Base-by-base conservation (phyloP, 2,329 filamentous ascomycete genomes). In the Ustilaginoidea virens region DNA sequence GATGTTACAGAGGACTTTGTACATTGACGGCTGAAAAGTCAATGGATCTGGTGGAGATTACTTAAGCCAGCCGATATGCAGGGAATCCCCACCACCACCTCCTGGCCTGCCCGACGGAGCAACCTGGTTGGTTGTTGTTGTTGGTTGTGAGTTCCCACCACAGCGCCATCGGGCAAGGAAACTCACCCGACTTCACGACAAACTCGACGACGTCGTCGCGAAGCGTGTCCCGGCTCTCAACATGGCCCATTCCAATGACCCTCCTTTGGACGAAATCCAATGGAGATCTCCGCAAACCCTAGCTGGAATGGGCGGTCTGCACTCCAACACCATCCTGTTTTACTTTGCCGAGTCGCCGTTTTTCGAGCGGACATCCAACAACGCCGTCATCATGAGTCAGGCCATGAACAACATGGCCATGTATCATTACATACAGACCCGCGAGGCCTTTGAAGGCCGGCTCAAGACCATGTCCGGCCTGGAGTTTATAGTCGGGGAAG, bases 291-390 rank as follows among this genome's bases (percentile, higher is more conserved):
- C 67, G 13, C 51, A 50, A 27, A 53, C 58, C 24, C 54, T 63
- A 25, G 55, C 59, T 27, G 47, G 52, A 25, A 65, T 70, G 56
- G 63, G 60, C 36, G 65, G 70, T 45, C 61, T 79, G 29, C 72
- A 79, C 49, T 67, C 60, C 39, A 77, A 78, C 47, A 64, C 63
- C 25, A 60, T 79, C 34, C 66, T 77, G 34, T 74, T 68, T 54
- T 79, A 79, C 55, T 78, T 79, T 39, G 65, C 71, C 39, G 57
- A 66, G 35, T 78, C 73, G 34, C 72, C 74, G 15, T 79, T 76
- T 52, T 79, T 71, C 53, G 73, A 78, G 49, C 60, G 54, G 35
- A 76, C 69, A 2, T 76, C 70, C 38, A 79, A 78, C 48, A 79
- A 79, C 48, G 68, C 66, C 37, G 59, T 75, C 20, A 56, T 79